Evolutionary conservation across 1,139 yeast genomes (phyloP).

Genomic region (Suhomyces maxii): DNA sequence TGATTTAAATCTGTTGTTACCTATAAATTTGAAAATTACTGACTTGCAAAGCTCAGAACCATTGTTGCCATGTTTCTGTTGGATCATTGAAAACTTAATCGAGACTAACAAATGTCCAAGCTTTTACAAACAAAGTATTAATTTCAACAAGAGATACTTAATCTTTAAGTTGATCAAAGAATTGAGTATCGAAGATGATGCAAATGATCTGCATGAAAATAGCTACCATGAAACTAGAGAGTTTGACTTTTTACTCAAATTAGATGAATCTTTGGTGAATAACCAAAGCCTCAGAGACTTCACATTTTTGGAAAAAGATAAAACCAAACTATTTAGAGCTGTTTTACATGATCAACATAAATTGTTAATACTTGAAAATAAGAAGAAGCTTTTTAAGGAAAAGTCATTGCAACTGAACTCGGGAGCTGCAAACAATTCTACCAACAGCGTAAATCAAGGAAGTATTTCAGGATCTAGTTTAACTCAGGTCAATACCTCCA

Average conservation of each 20-base stretch:
- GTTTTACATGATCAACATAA: constrained; percentile 38
- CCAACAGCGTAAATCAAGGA: background rate
- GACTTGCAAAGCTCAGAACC: constrained; percentile 41
- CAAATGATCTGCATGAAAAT: constrained; percentile 20
- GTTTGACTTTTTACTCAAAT: constrained; percentile 45
- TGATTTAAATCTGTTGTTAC: constrained; percentile 38
- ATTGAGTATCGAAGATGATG: constrained; percentile 41
- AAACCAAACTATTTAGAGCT: constrained; percentile 29
- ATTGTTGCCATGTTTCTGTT: constrained; percentile 78
- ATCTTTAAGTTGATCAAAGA: constrained; percentile 44
- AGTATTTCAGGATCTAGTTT: background rate
- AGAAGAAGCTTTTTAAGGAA: constrained; percentile 32
- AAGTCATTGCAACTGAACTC: background rate
- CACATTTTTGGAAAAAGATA: constrained; percentile 29
- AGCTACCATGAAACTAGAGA: constrained; percentile 42
- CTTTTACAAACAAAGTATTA: constrained; percentile 30
- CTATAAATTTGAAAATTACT: constrained; percentile 24
- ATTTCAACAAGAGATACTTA: constrained; percentile 46
- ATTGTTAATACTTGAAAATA: constrained; percentile 35
- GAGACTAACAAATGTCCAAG: constrained; percentile 40
- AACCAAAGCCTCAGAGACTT: constrained; percentile 30
- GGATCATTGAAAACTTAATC: constrained; percentile 48
- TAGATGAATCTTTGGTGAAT: constrained; percentile 39
- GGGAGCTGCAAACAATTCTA: constrained; percentile 1
- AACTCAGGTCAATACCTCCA: background rate